Conservation (phyloP, 768 basidiomycete genomes). For the Rhodosporidiobolus odoratus region DNA sequence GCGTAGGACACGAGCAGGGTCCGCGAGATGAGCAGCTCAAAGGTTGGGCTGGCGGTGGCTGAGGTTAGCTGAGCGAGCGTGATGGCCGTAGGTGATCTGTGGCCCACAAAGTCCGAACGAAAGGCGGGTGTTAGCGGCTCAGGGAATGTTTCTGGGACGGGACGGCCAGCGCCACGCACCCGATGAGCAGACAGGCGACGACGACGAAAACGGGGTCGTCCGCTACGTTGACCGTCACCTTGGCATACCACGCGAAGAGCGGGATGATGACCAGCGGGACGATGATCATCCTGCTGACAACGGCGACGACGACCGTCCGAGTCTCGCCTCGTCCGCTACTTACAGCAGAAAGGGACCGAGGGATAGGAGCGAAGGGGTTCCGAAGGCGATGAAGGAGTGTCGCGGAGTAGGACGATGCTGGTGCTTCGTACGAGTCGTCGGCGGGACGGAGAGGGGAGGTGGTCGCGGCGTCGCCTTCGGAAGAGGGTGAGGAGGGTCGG, state of each 20-base stretch:
- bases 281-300: conserved; percentile 80
- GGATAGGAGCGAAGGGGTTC: conserved; percentile 10
- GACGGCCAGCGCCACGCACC: conserved; percentile 2
- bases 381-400: conserved; percentile 3
- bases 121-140: neutral
- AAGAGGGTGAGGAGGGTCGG: conserved; percentile 36
- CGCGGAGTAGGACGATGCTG: conserved; percentile 1
- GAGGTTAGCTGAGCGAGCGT: conserved; percentile 62
- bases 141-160: neutral
- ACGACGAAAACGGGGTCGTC: conserved; percentile 78
- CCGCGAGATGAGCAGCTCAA: conserved; percentile 54
- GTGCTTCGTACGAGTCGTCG: neutral
- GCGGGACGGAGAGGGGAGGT: conserved; percentile 17
- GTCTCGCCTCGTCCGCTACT: conserved; percentile 6
- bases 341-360: neutral
- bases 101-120: neutral
- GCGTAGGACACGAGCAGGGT: conserved; percentile 24
- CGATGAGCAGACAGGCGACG: conserved; percentile 71
- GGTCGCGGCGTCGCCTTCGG: no score
- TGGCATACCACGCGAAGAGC: conserved; percentile 61
- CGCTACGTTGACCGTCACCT: conserved; percentile 48
- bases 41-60: conserved; percentile 75
- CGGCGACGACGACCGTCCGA: conserved; percentile 72
- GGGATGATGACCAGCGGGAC: conserved; percentile 75
- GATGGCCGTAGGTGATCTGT: conserved; percentile 31